Evolutionary conservation across 2,329 filamentous ascomycete genomes (phyloP).

Genomic region (Ceratocystis variospora): DNA sequence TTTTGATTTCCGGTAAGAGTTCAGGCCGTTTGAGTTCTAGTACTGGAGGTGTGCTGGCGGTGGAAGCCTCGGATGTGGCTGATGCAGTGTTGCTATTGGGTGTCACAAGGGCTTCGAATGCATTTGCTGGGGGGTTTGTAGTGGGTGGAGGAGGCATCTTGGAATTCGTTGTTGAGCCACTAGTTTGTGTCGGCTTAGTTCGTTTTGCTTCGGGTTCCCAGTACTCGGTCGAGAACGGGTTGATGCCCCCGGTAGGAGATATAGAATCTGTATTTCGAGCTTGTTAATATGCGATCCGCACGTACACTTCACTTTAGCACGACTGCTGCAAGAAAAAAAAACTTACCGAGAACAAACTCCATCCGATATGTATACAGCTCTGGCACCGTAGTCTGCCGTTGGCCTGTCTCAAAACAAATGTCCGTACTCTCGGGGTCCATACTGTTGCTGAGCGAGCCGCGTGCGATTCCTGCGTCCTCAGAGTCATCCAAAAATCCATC

Average conservation of each 20-base stretch:
- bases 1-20: constrained; percentile 31
- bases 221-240: constrained; percentile 73
- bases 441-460: constrained; percentile 50
- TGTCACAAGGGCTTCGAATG: constrained; percentile 27
- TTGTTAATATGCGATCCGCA: constrained; percentile 20
- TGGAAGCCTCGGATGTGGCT: constrained; percentile 19
- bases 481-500: constrained; percentile 82
- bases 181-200: neutral
- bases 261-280: constrained; percentile 31
- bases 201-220: constrained; percentile 44
- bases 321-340: constrained; percentile 3
- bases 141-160: constrained; percentile 23
- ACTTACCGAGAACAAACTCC: constrained; percentile 58
- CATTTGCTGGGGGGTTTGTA: constrained; percentile 25
- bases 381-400: constrained; percentile 34
- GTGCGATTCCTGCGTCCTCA: constrained; percentile 47
- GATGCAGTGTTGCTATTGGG: neutral
- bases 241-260: constrained; percentile 45
- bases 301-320: neutral
- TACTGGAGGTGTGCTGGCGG: constrained; percentile 27
- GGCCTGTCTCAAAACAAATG: constrained; percentile 63
- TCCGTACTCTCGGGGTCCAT: constrained; percentile 67
- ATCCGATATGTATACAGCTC: constrained; percentile 51
- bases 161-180: constrained; percentile 13
- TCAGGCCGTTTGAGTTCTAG: constrained; percentile 23